Evolutionary conservation across 352 stramenopile species (phyloP), one percentile per base, ranked within the genome.

Genomic region (Phytophthora cactorum): DNA sequence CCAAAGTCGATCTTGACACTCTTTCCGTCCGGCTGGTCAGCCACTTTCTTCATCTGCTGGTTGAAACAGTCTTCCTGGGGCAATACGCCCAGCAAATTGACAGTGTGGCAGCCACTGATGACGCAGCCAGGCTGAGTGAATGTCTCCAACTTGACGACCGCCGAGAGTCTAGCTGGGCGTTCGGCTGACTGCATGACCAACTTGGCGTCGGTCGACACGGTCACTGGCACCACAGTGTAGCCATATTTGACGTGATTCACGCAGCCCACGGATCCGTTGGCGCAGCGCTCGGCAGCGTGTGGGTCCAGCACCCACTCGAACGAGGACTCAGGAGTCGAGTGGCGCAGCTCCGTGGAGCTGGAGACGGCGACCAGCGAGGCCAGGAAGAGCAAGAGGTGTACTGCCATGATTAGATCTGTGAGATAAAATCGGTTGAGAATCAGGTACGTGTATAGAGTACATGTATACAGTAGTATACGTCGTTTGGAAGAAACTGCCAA

Each of bases 161-260:
- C 79, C 1, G 75, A 74, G 28, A 82, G 59, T 14, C 57, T 69
- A 14, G 57, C 38, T 2, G 79, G 79, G 5, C 79, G 68, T 36
- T 70, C 56, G 5, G 79, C 77, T 27, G 66, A 53, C 52, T 88
- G 79, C 62, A 88, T 71, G 12, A 82, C 63, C 25, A 86, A 53
- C 31, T 59, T 63, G 2, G 31, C 14, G 49, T 82, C 68, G 6
- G 15, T 72, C 45, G 69, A 68, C 36, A 88, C 54, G 60, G 77
- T 86, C 36, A 81, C 47, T 2, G 79, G 77, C 31, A 70, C 67
- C 34, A 86, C 64, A 50, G 63, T 80, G 76, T 74, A 89, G 68
- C 77, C 77, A 51, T 70, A 78, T 64, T 83, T 85, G 59, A 85
- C 65, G 59, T 86, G 68, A 73, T 74, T 89, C 28, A 82, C 64